These are phyloP conservation scores for Phytophthora multivora DNA, from an alignment of 352 stramenopile species.

Conservation along the genomic window DNA sequence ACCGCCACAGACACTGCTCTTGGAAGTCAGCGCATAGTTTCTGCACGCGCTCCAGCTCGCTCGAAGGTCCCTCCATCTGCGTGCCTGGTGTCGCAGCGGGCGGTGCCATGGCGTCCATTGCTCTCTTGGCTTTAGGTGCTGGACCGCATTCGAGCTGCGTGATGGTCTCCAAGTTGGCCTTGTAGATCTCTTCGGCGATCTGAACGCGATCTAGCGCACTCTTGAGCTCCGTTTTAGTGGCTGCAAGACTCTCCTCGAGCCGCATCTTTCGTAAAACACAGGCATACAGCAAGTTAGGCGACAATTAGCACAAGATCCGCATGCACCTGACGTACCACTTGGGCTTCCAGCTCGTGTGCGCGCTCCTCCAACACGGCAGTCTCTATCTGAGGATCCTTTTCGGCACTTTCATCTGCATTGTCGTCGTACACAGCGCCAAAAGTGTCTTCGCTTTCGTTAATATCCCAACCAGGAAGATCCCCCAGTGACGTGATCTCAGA, in stretches of 20 bases:
- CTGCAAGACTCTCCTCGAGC: conserved; percentile 40
- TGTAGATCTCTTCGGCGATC: conserved; percentile 65
- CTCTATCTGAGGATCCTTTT: conserved; percentile 15
- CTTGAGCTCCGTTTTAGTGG: conserved; percentile 45
- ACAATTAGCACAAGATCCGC: not conserved
- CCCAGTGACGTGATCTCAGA: conserved; percentile 26
- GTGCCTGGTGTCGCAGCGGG: conserved; percentile 3
- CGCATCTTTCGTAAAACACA: conserved; percentile 14
- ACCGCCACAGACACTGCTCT: conserved; percentile 79
- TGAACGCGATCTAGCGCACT: conserved; percentile 41
- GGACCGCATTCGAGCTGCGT: conserved; percentile 43
- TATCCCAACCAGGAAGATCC: conserved; percentile 25
- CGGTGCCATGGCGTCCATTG: not conserved
- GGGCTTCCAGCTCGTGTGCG: conserved; percentile 36
- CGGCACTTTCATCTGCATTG: not conserved
- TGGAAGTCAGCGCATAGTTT: conserved; percentile 69
- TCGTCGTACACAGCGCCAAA: conserved; percentile 16
- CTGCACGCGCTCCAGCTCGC: conserved; percentile 46
- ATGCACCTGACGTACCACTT: conserved; percentile 42
- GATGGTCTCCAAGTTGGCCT: conserved; percentile 70
- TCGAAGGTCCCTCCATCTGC: conserved; percentile 27
- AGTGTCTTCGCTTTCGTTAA: conserved; percentile 16
- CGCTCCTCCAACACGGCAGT: conserved; percentile 24
- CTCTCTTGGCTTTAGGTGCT: conserved; percentile 5
- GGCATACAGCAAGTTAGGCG: not conserved